Evolutionary conservation across 176 grass and related monocot species (phyloP).

Genomic region (Cenchrus americanus): DNA sequence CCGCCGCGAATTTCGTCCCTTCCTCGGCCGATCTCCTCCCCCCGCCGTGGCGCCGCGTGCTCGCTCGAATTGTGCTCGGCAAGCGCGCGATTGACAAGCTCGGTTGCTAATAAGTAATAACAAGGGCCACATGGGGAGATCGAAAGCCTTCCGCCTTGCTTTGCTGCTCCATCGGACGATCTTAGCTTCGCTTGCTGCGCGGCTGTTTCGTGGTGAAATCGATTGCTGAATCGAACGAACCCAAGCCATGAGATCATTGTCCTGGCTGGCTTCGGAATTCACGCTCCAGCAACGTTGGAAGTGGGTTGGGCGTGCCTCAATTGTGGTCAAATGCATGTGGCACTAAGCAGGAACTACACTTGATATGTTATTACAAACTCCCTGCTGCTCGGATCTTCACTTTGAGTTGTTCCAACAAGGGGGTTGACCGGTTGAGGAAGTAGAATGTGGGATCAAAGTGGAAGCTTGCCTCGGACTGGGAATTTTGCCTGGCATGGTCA

Average conservation of each 20-base stretch:
- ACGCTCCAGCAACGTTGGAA: not conserved
- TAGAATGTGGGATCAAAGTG: not conserved
- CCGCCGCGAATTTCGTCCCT: not conserved
- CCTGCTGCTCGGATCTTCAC: not conserved
- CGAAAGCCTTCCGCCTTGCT: too few relatives aligned
- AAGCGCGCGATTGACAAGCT: not conserved
- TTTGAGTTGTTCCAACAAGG: not conserved
- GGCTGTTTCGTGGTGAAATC: not conserved
- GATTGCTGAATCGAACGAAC: too few relatives aligned
- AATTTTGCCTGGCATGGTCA: not conserved
- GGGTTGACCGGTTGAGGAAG: not conserved
- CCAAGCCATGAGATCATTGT: not conserved
- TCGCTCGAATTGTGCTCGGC: not conserved
- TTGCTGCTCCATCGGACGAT: not conserved
- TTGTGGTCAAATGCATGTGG: conserved; percentile 13
- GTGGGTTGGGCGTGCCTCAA: not conserved
- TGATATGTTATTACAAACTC: not conserved
- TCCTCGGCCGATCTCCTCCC: not conserved
- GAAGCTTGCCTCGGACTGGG: not conserved
- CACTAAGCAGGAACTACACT: not conserved
- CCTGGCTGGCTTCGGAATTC: not conserved
- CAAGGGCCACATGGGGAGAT: not conserved
- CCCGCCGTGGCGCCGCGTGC: not conserved
- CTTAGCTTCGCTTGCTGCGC: not conserved
- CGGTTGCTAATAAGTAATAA: not conserved